Conservation (phyloP, 192 early-diverging fungal genomes). For the Lobosporangium transversale region DNA sequence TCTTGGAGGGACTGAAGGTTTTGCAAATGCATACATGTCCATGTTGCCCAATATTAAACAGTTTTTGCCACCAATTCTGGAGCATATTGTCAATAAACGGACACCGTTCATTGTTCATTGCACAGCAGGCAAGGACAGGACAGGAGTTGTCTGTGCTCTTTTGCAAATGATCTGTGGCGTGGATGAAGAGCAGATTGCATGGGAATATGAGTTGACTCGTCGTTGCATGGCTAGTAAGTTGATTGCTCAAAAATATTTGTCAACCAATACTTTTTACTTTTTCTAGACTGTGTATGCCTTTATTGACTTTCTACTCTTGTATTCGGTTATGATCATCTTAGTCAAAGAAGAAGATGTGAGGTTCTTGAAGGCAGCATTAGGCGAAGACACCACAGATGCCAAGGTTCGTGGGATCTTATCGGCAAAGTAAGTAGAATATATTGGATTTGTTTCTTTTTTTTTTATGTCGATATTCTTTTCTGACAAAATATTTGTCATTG, state of each 20-base stretch:
- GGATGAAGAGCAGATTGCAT: conserved; percentile 71
- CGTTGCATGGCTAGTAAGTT: conserved; percentile 50
- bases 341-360: conserved; percentile 50
- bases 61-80: conserved; percentile 55
- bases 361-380: conserved; percentile 39
- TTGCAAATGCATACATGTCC: conserved; percentile 58
- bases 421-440: conserved; percentile 21
- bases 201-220: conserved; percentile 69
- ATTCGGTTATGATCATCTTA: background rate
- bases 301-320: background rate
- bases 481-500: background rate
- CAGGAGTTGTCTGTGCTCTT: conserved; percentile 68
- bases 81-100: conserved; percentile 58
- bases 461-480: background rate
- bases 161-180: conserved; percentile 70
- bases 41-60: conserved; percentile 58
- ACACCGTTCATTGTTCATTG: conserved; percentile 72
- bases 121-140: conserved; percentile 78
- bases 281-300: too few relatives aligned
- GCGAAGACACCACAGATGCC: conserved; percentile 19
- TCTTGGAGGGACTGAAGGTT: conserved; percentile 63
- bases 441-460: background rate
- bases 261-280: background rate
- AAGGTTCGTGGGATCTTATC: conserved; percentile 44
- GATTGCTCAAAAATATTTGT: background rate